phyloP scores from a whole-genome alignment of 257 asterid species.

The Plantago ovata region DNA sequence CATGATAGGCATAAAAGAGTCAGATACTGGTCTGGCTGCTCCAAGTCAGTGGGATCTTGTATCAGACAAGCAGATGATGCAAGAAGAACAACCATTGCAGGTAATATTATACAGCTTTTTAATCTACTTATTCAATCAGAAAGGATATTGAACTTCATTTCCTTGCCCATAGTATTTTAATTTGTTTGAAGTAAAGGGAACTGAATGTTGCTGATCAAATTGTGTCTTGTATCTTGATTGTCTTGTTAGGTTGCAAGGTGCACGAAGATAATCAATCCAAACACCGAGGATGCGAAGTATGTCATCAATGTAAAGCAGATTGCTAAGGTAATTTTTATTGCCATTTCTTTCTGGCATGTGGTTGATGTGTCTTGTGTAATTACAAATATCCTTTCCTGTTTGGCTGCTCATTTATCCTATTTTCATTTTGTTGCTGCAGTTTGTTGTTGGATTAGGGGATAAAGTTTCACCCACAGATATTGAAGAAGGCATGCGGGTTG shows the following conservation, averaged over 20 bases:
- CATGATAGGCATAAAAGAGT: conserved; percentile 75
- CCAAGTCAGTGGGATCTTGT: conserved; percentile 99
- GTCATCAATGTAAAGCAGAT: conserved; percentile 81
- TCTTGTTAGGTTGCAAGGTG: conserved; percentile 78
- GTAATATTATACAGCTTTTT: conserved; percentile 23
- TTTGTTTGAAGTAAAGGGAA: background rate
- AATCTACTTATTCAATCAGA: background rate
- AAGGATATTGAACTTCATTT: background rate
- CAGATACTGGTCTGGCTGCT: conserved; percentile 96
- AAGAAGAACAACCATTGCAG: conserved; percentile 97
- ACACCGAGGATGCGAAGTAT: conserved; percentile 83
- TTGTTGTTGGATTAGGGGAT: conserved; percentile 94
- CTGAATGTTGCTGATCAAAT: background rate
- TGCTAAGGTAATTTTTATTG: conserved; percentile 53
- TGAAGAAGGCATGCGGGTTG: conserved; percentile 99
- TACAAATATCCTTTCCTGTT: background rate
- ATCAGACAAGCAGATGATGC: conserved; percentile 99
- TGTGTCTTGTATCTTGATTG: background rate
- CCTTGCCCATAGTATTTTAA: background rate
- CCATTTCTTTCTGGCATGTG: background rate
- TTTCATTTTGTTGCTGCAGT: conserved; percentile 41
- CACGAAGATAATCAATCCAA: conserved; percentile 85
- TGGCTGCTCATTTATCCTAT: conserved; percentile 9
- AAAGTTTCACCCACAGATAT: conserved; percentile 97
- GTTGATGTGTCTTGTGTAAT: background rate